Conservation (phyloP, 495 filamentous ascomycete species). For the Penicillium crystallinum region DNA sequence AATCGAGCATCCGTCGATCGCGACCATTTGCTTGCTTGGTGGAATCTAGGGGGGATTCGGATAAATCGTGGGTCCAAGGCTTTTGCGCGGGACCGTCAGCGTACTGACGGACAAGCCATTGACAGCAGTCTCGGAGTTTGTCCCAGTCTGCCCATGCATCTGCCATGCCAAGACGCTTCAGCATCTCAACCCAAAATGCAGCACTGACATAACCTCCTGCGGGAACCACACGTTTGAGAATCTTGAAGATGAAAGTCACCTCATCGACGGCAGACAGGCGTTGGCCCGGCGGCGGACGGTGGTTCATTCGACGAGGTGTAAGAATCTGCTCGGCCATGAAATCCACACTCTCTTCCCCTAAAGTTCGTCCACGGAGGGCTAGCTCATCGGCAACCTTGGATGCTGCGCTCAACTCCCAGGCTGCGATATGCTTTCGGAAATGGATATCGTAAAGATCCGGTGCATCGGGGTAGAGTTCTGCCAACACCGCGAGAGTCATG, state of each 20-base stretch:
- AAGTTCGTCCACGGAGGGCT: slow-evolving; percentile 21
- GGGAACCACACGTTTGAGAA: slow-evolving; percentile 33
- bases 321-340: slow-evolving; percentile 34
- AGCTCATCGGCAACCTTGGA: slow-evolving; percentile 34
- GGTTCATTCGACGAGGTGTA: slow-evolving; percentile 26
- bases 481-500: slow-evolving; percentile 47
- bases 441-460: slow-evolving; percentile 35
- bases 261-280: slow-evolving; percentile 20
- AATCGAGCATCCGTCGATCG: slow-evolving; percentile 26
- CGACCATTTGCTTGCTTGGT: not conserved
- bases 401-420: slow-evolving; percentile 30
- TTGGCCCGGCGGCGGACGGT: slow-evolving; percentile 15
- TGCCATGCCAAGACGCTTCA: slow-evolving; percentile 39
- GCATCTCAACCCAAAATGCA: slow-evolving; percentile 37
- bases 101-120: slow-evolving; percentile 43
- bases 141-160: slow-evolving; percentile 24
- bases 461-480: slow-evolving; percentile 25
- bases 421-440: slow-evolving; percentile 40
- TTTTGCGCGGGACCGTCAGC: slow-evolving; percentile 8
- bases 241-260: slow-evolving; percentile 30
- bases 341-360: slow-evolving; percentile 30
- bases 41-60: not conserved
- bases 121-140: slow-evolving; percentile 32
- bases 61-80: not conserved
- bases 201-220: slow-evolving; percentile 26